Conservation (phyloP, 768 basidiomycete species). For the Xerocomus spinulosus region DNA sequence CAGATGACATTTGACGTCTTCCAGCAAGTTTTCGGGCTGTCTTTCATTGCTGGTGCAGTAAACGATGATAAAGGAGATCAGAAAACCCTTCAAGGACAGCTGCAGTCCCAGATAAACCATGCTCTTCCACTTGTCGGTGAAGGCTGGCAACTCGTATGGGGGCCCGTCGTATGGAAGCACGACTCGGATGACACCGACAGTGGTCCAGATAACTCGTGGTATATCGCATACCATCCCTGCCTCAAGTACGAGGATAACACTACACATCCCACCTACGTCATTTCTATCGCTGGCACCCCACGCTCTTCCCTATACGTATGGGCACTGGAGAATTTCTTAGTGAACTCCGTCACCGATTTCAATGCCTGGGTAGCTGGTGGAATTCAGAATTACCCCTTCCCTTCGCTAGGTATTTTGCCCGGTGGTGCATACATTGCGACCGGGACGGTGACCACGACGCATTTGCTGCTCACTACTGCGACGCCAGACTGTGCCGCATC, state of each 20-base stretch:
- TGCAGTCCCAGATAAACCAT: background rate
- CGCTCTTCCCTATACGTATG: background rate
- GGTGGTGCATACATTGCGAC: background rate
- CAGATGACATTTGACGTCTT: conserved; percentile 14
- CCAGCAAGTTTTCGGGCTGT: conserved; percentile 14
- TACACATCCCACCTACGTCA: conserved; percentile 5
- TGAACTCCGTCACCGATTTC: conserved; percentile 10
- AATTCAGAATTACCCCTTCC: background rate
- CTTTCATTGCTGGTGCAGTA: conserved; percentile 3
- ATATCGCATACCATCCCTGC: conserved; percentile 6
- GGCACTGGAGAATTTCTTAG: conserved; percentile 1
- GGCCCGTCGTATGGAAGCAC: conserved; percentile 15
- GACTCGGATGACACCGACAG: background rate
- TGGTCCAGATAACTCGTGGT: conserved; percentile 17
- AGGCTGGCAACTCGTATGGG: conserved; percentile 10
- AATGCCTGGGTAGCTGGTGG: conserved; percentile 4
- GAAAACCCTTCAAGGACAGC: background rate
- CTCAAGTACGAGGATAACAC: conserved; percentile 11
- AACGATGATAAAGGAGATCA: background rate
- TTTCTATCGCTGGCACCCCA: conserved; percentile 14
- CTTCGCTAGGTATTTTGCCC: background rate
- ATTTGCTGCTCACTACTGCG: conserved; percentile 1
- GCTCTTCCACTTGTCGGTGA: background rate
- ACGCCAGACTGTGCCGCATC: background rate
- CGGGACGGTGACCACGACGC: background rate